Base-by-base conservation (phyloP, 2,329 filamentous ascomycete species). In the Talaromyces pinophilus region DNA sequence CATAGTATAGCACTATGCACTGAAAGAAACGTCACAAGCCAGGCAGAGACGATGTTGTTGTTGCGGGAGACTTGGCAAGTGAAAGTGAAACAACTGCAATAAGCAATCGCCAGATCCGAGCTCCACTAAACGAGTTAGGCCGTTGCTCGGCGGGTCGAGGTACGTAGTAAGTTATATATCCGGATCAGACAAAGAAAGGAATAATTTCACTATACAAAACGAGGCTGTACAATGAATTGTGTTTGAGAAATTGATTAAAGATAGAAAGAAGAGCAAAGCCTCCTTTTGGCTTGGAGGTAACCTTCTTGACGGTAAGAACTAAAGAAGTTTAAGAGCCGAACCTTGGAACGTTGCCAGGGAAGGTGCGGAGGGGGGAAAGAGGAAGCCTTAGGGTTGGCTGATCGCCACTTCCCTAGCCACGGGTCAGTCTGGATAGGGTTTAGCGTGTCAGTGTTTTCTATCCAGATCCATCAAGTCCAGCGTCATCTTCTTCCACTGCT, bases 51-150 rank as follows among this genome's bases (percentile, higher is more conserved):
- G 38, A 33, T 22, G 25, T 8, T 30, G 57, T 17, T 38, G 33
- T 38, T 40, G 8, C 33, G 33, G n/a, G n/a, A 57, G 33, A 57
- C 33, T 25, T 25, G 33, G 54, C 11, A 22, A 5, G 30, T 38
- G 33, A 57, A 15, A 57, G 33, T 38, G 54, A 57, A 17, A 57
- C 54, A 57, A 35, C 52, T 55, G 33, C 33, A 57, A 57, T 22
- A 46, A 46, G 57, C 38, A 44, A 15, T 25, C n/a, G 57, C 38
- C 38, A 44, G 40, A 60, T 60, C 57, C 11, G 35, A 42, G 33
- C 57, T 42, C 57, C 57, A 60, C 57, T 33, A 25, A 57, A 40
- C 11, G 33, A 57, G 54, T 57, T 57, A 57, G n/a, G 33, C 54
- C n/a, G 30, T 25, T 40, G 54, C 19, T 25, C 54, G 10, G 54